Evolutionary conservation across 805 yeast genomes (phyloP), one percentile per base, ranked within the genome.

Genomic region (Schizosaccharomyces japonicus): DNA sequence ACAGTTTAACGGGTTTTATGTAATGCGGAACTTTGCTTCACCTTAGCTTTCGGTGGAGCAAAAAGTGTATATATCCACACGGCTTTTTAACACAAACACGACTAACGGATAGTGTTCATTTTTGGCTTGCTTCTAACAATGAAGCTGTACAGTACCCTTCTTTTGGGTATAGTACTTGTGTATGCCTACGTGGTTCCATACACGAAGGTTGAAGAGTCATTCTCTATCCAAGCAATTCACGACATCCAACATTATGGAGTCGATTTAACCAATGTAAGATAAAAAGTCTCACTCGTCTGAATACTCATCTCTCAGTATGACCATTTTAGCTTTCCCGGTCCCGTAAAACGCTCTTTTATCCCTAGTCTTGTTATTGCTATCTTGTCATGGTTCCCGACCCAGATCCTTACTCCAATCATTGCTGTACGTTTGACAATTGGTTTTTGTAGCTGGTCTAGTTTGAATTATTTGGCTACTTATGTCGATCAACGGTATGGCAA

Each of bases 131-230:
- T n/a, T n/a, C n/a, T n/a, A n/a, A n/a, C n/a, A n/a, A n/a, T n/a
- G n/a, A n/a, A n/a, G n/a, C n/a, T n/a, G n/a, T n/a, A n/a, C n/a
- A n/a, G n/a, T n/a, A n/a, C n/a, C n/a, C n/a, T n/a, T n/a, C n/a
- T n/a, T n/a, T n/a, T n/a, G n/a, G n/a, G n/a, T n/a, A n/a, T n/a
- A n/a, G n/a, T n/a, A n/a, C n/a, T n/a, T n/a, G n/a, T n/a, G 44
- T 75, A 77, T 57, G 54, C 79, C 51, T 52, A 65, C 8, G 54
- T 71, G 1, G 69, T 94, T 0, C 95, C 95, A 0, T 82, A 65
- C 60, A 78, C 95, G 8, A 87, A 87, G 61, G 95, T 87, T 0
- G 95, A 87, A 59, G 96, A 87, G 59, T 81, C 94, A 27, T 87
- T 87, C 67, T 81, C 78, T 54, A 65, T 81, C 42, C 95, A 87